Evolutionary conservation across 345 rosid genomes (phyloP).

Genomic region (Geranium rotundifolium): DNA sequence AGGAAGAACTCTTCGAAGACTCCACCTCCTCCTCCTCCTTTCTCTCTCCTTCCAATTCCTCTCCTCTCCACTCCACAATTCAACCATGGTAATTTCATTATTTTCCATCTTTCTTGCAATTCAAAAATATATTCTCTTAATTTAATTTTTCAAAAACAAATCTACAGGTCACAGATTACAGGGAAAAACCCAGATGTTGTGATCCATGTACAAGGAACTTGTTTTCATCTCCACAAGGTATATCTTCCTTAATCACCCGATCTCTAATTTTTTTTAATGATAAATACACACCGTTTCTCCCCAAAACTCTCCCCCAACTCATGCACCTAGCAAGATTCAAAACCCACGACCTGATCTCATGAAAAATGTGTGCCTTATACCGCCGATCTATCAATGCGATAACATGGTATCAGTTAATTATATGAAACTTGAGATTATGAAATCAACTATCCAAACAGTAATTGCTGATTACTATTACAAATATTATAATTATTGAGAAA

Average conservation of each 20-base stretch:
- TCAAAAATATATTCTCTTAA: not conserved
- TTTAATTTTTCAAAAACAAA: not conserved
- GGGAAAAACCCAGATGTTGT: slow-evolving; percentile 42
- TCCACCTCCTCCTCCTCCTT: slow-evolving; percentile 19
- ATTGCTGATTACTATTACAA: not conserved
- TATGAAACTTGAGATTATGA: too few species aligned
- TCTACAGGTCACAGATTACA: slow-evolving; percentile 38
- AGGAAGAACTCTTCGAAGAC: slow-evolving; percentile 44
- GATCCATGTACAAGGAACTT: slow-evolving; percentile 50
- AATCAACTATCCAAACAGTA: too few species aligned
- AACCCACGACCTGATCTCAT: too few species aligned
- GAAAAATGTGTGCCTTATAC: too few species aligned
- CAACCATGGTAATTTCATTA: slow-evolving; percentile 38
- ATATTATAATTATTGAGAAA: too few species aligned
- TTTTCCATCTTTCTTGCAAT: not conserved
- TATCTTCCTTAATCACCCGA: not conserved
- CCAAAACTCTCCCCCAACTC: too few species aligned
- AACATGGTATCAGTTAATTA: too few species aligned
- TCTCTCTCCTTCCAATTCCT: slow-evolving; percentile 16
- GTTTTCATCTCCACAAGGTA: slow-evolving; percentile 76
- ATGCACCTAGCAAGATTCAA: too few species aligned
- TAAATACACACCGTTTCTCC: too few species aligned
- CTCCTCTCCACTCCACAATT: slow-evolving; percentile 42
- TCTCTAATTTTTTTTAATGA: not conserved
- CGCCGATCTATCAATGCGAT: too few species aligned